These are phyloP conservation scores for Lactuca sativa DNA, from an alignment of 129 eudicot genomes.

Conservation along the genomic window DNA sequence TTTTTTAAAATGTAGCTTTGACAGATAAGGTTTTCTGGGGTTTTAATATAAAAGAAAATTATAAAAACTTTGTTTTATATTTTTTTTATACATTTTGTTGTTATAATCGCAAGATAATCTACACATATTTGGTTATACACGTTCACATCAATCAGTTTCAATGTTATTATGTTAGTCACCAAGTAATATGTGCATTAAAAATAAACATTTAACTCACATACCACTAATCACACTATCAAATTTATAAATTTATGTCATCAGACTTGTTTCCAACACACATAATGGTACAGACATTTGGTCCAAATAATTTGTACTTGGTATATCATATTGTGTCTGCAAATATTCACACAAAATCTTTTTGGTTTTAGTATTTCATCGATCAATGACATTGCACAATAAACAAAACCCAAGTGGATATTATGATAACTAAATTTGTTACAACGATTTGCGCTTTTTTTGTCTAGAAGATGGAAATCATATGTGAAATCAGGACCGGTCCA, in stretches of 20 bases:
- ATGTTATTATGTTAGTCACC: background rate
- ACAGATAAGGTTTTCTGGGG: background rate
- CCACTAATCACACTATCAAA: too few species aligned
- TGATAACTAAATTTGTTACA: background rate
- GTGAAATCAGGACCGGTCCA: too few species aligned
- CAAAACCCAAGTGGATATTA: background rate
- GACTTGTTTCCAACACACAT: too few species aligned
- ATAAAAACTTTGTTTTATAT: too few species aligned
- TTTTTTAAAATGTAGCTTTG: too few species aligned
- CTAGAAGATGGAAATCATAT: background rate
- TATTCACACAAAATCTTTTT: background rate
- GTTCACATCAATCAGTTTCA: background rate
- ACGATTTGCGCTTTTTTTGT: background rate
- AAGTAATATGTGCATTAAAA: background rate
- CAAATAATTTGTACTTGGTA: background rate
- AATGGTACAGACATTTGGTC: too few species aligned
- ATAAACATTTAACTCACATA: too few species aligned
- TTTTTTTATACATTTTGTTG: background rate
- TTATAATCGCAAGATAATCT: background rate
- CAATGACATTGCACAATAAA: background rate
- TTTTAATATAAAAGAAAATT: too few species aligned
- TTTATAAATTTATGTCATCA: too few species aligned
- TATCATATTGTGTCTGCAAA: background rate
- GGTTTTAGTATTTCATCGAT: background rate
- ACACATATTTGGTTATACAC: background rate